Evolutionary conservation across 2,329 filamentous ascomycete genomes (phyloP).

Genomic region (Tolypocladium endophyticum): DNA sequence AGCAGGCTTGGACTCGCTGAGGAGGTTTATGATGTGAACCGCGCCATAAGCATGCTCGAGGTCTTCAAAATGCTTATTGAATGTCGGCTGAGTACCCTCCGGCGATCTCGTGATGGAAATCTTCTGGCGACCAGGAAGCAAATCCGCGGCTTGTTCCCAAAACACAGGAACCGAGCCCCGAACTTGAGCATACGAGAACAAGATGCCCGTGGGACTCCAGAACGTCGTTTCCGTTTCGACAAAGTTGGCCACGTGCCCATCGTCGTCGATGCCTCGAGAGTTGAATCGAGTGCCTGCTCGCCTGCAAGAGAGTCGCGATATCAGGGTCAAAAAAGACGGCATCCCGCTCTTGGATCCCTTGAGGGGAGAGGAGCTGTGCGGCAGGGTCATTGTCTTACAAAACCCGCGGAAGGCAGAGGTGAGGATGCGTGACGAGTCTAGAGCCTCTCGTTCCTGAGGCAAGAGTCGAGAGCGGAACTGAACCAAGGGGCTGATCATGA

Average conservation of each 20-base stretch:
- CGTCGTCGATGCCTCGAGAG: constrained; percentile 92
- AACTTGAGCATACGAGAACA: constrained; percentile 90
- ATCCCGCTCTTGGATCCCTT: constrained; percentile 56
- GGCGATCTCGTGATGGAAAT: constrained; percentile 80
- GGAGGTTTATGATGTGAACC: constrained; percentile 83
- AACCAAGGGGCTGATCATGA: constrained; percentile 91
- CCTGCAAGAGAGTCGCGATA: constrained; percentile 82
- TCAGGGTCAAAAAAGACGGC: constrained; percentile 76
- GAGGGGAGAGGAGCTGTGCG: constrained; percentile 63
- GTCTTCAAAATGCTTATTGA: constrained; percentile 89
- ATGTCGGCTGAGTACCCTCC: constrained; percentile 87
- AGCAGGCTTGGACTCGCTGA: constrained; percentile 80
- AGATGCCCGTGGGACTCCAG: constrained; percentile 65
- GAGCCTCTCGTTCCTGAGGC: constrained; percentile 59
- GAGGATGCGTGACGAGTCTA: constrained; percentile 81
- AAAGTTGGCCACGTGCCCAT: constrained; percentile 95
- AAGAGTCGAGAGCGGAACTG: constrained; percentile 78
- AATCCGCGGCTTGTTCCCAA: constrained; percentile 86
- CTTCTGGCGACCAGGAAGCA: constrained; percentile 88
- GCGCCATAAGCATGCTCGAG: constrained; percentile 80
- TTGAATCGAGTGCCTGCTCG: constrained; percentile 94
- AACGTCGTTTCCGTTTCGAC: constrained; percentile 96
- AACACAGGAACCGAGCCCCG: constrained; percentile 91
- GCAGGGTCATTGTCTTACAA: constrained; percentile 76
- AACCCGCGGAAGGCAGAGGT: constrained; percentile 94